Percentiles rank a stretch among this genome's conserved stretches.
Conservation (phyloP, 2,329 filamentous ascomycete species). For the Didymella glomerata region DNA sequence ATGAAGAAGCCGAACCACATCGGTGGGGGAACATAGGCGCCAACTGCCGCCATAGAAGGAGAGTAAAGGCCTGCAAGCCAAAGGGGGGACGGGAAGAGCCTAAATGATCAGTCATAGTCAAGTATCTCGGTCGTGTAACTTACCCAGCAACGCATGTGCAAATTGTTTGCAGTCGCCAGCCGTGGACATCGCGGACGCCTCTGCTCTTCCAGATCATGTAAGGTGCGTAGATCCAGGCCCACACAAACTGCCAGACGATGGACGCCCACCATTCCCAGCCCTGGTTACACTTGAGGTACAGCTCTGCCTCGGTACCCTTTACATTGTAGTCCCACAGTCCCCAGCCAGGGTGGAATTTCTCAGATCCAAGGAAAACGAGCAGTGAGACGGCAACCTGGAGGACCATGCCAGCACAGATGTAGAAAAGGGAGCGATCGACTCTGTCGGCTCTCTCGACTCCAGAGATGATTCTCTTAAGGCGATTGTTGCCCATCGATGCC, state of each 20-base stretch:
- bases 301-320: slow-evolving; percentile 35
- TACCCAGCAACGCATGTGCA: slow-evolving; percentile 47
- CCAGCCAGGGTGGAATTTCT: slow-evolving; percentile 45
- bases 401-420: slow-evolving; percentile 40
- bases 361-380: slow-evolving; percentile 44
- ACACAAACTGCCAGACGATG: slow-evolving; percentile 50
- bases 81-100: slow-evolving; percentile 45
- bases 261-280: slow-evolving; percentile 52
- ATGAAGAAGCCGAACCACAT: slow-evolving; percentile 47
- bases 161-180: slow-evolving; percentile 47
- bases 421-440: slow-evolving; percentile 39
- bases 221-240: slow-evolving; percentile 49
- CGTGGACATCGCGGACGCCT: slow-evolving; percentile 44
- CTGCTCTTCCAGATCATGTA: slow-evolving; percentile 48
- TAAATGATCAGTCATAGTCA: slow-evolving; percentile 9
- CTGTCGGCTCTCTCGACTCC: slow-evolving; percentile 38
- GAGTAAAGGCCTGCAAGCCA: slow-evolving; percentile 47
- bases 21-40: slow-evolving; percentile 38
- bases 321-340: slow-evolving; percentile 44
- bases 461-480: slow-evolving; percentile 34
- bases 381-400: slow-evolving; percentile 42
- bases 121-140: slow-evolving; percentile 4
- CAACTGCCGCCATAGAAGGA: slow-evolving; percentile 39
- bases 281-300: slow-evolving; percentile 38
- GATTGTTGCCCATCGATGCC: slow-evolving; percentile 33